Evolutionary conservation across 306 rosid species (phyloP), one percentile per base, ranked within the genome.

Genomic region (Glycine soja): DNA sequence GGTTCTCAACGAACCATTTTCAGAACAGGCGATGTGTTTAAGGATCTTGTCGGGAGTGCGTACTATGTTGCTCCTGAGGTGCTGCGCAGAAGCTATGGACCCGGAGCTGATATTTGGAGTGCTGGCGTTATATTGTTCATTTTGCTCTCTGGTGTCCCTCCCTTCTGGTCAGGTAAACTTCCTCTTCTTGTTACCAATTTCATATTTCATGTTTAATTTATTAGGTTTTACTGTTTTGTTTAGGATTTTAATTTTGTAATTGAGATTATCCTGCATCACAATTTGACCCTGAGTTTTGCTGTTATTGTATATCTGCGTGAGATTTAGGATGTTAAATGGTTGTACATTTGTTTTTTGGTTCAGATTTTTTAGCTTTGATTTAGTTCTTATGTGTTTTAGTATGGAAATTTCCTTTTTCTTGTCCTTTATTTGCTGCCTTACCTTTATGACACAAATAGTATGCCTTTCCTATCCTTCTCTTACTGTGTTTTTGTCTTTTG

Each of bases 1-100:
- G 16, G 15, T 61, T 61, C 43, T 61, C n/a, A 61, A 61, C 2
- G 15, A 10, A 24, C 30, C 30, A 24, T 61, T 61, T 61, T 30
- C 8, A 30, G 15, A 30, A 61, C 67, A 61, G 67, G 67, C 10
- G 69, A 63, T 63, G 69, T 63, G 18, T 63, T 63, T 34, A 63
- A 63, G 69, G 69, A 63, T 36, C 16, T 63, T 13, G 69, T 63
- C 13, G 69, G 69, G 46, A 63, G 69, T 63, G 69, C 69, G 4
- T 63, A 63, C 6, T 63, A 63, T 13, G 69, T 63, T 63, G 69
- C 69, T 63, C 69, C 69, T 63, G 69, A 63, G 8, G 69, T 63
- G 45, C 18, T 63, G 18, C 69, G 46, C 34, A 11, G 69, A 34
- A 63, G 69, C 13, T 63, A 63, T 13, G 69, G 69, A 5, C 69